Evolutionary conservation across 495 filamentous ascomycete species (phyloP), one percentile per base, ranked within the genome.

Genomic region (Gamarada debralockiae): DNA sequence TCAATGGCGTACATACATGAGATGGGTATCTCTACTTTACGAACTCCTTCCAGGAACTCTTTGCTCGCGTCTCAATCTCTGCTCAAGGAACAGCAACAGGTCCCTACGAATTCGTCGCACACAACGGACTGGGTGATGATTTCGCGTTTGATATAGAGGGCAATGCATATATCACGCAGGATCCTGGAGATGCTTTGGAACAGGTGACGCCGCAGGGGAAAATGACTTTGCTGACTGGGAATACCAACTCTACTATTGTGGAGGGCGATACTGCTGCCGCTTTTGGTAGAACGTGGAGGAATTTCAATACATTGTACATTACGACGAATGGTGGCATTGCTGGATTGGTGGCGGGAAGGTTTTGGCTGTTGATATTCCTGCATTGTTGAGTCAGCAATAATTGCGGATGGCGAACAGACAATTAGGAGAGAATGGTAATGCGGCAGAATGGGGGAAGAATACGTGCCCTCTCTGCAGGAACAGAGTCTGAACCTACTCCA

Each of bases 11-110:
- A 23, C 53, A 65, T 10, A 29, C 64, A 1, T 52, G 57, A 0
- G 52, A 61, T 17, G 56, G 58, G 7, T 67, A 67, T 23, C 47
- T 75, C 21, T 76, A 73, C 60, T 73, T 67, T 40, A 69, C 68
- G 20, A 69, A 70, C 27, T 69, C 65, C 33, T 40, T 39, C 31
- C n/a, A 44, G 6, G 42, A 40, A 9, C n/a, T 54, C 21, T 54
- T 66, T 18, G 50, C 44, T 10, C 52, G 54, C 8, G 25, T 61
- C 12, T 50, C 41, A n/a, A 53, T 65, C 50, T 31, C 36, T 24
- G 12, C 14, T 24, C 31, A 57, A 12, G 63, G 57, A 48, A 44
- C 46, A 15, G 53, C 60, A 0, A 41, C 54, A 3, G 63, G 63
- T 17, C 34, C 41, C 0, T 20, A 41, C 15, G 41, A 34, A 5